Evolutionary conservation across 2,329 filamentous ascomycete genomes (phyloP), one percentile per base, ranked within the genome.

Genomic region (Penicillium sp.): DNA sequence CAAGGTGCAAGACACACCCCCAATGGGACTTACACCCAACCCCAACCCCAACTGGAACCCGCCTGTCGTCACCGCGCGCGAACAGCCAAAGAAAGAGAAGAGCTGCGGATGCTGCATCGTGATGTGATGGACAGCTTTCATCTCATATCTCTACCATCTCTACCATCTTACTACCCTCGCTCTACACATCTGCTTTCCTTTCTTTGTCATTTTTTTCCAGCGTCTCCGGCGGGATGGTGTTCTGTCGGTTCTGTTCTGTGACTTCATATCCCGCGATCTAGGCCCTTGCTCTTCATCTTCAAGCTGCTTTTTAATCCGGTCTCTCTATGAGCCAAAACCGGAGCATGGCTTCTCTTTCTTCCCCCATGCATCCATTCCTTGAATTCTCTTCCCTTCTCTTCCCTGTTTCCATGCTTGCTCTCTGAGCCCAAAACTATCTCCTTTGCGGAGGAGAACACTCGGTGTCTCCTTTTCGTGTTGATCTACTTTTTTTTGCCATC

Each of bases 71-170:
- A 77, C 79, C 57, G 69, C 84, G 22, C 81, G 82, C 42, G 79
- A 85, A 45, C 77, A 80, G 4, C 77, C 77, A 10, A 74, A 81
- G 61, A 69, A 69, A 59, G 66, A 68, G 48, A 76, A 80, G 63
- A 82, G 84, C 10, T 88, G 87, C 62, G 85, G 83, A 54, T 89
- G 88, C 72, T 92, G 88, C 72, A 78, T 90, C 57, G 82, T 92
- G 62, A 91, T 91, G 88, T 91, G 79, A 83, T 61, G 48, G 44
- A 48, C 29, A 43, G 55, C 48, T 45, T 27, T 42, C 41, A 50
- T 54, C 60, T 55, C 47, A 56, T 59, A 41, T 49, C 51, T 56
- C 54, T 41, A 48, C 40, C 58, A 55, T 60, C 49, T 59, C 52
- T 45, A 50, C 54, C 54, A 44, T 55, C 45, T 27, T 53, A 45